These are phyloP conservation scores for Beauveria bassiana DNA, from an alignment of 2,329 filamentous ascomycete species.

Conservation along the genomic window DNA sequence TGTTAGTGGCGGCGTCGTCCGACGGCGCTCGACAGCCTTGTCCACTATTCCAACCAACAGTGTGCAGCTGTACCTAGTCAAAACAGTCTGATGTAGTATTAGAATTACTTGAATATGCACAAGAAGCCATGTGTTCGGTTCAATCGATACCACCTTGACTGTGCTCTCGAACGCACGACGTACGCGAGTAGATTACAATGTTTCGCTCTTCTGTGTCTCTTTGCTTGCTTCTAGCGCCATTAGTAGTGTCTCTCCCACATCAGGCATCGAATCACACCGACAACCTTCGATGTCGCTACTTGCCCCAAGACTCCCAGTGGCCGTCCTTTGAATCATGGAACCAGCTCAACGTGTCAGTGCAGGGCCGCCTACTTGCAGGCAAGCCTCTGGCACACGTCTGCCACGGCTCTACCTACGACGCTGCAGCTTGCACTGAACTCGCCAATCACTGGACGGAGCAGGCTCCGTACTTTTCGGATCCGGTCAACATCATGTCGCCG, in stretches of 20 bases:
- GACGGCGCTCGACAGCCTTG: background rate
- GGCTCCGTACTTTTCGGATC: conserved; percentile 11
- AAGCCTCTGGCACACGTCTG: conserved; percentile 45
- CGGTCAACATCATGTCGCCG: conserved; percentile 26
- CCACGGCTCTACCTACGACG: conserved; percentile 40
- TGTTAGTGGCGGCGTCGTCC: too few species aligned
- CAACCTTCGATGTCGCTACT: conserved; percentile 29
- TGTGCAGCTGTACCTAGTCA: background rate
- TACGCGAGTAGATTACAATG: background rate
- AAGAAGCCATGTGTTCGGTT: background rate
- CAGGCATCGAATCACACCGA: background rate
- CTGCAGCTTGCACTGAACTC: conserved; percentile 31
- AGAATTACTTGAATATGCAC: background rate
- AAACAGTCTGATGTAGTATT: background rate
- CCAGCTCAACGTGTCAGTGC: conserved; percentile 42
- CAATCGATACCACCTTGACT: background rate
- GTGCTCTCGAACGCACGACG: background rate
- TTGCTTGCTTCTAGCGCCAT: background rate
- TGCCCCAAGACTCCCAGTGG: conserved; percentile 48
- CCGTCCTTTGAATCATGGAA: conserved; percentile 39
- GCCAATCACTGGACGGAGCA: conserved; percentile 25
- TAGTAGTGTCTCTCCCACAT: background rate
- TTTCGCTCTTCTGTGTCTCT: background rate
- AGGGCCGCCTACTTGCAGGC: conserved; percentile 42
- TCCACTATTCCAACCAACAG: too few species aligned